phyloP scores from a whole-genome alignment of 129 eudicot genomes.

The Chrysanthemum makinoi region DNA sequence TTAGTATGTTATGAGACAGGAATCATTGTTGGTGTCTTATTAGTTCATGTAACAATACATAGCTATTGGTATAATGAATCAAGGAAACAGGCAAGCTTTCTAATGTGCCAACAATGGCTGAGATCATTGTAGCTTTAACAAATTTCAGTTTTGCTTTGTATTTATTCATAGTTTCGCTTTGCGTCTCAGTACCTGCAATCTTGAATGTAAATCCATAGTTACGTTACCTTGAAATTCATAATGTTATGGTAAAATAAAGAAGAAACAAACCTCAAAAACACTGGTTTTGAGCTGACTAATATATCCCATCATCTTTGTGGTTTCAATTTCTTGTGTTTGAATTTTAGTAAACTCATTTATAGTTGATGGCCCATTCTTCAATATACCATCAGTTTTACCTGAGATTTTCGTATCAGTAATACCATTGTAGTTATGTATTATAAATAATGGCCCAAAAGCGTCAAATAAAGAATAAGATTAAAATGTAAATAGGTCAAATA shows the following conservation, averaged over 20 bases:
- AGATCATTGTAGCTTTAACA: slow-evolving; percentile 64
- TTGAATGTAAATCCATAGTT: slow-evolving; percentile 27
- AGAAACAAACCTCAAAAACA: too few relatives aligned
- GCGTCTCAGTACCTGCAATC: slow-evolving; percentile 68
- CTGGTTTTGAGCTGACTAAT: too few relatives aligned
- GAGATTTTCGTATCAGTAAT: slow-evolving; percentile 11
- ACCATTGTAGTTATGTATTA: background rate
- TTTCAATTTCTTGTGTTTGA: too few relatives aligned
- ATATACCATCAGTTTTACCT: slow-evolving; percentile 15
- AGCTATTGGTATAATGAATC: slow-evolving; percentile 33
- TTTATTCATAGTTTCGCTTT: slow-evolving; percentile 33
- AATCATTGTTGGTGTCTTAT: too few relatives aligned
- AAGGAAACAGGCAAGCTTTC: slow-evolving; percentile 70
- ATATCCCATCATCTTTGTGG: too few relatives aligned
- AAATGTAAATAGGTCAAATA: too few relatives aligned
- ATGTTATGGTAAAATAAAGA: too few relatives aligned
- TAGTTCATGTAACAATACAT: too few relatives aligned
- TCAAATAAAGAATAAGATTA: too few relatives aligned
- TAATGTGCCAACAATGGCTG: slow-evolving; percentile 73
- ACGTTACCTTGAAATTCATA: background rate
- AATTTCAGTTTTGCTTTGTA: slow-evolving; percentile 74
- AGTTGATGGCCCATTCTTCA: slow-evolving; percentile 50
- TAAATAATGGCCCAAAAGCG: too few relatives aligned
- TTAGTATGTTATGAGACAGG: too few relatives aligned
- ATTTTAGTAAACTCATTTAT: background rate